Evolutionary conservation across 768 basidiomycete species (phyloP), one percentile per base, ranked within the genome.

Genomic region (Phanerodontia chrysosporium): DNA sequence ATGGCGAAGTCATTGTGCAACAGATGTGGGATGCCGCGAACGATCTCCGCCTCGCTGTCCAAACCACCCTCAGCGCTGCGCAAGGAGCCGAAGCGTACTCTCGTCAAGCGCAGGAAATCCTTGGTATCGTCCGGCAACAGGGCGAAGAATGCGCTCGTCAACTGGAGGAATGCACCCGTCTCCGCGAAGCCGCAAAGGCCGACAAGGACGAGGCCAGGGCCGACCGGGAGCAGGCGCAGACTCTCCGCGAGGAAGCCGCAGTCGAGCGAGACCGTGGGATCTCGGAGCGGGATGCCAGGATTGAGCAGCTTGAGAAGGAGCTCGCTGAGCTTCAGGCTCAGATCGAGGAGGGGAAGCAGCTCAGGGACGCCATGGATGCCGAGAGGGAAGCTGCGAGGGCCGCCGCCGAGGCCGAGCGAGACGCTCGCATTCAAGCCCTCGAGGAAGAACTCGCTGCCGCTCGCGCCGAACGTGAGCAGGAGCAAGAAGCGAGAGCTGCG

Each of bases 401-500:
- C 3, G 44, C 42, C 1, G 44, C 21, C 4, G 55, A 56, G 18
- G 44, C 45, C 21, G 55, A 68, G 46, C 60, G 61, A 18, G 60
- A 68, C 45, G 63, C 63, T 12, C 59, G 65, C 45, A 64, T 71
- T 24, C 58, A 61, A 12, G 62, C 62, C 3, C 51, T 71, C n/a
- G 66, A 71, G 51, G 62, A 62, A 0, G 69, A 70, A 45, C 61
- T 68, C 2, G 42, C 51, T 1, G 58, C 56, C 1, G 62, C 66
- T 13, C 60, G 60, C 21, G 65, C 61, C 32, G 87, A 90, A 46
- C 75, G 90, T 39, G 84, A 87, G 52, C 75, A 77, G 49, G 90
- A 91, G 68, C 80, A 78, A 56, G 78, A 83, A 59, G 74, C 81
- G 55, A 76, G 85, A 13, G 64, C 75, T 16, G 79, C 82, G n/a